phyloP scores from a whole-genome alignment of 78 protist species.

The slime mould (Dictyostelium discoideum) region DNA sequence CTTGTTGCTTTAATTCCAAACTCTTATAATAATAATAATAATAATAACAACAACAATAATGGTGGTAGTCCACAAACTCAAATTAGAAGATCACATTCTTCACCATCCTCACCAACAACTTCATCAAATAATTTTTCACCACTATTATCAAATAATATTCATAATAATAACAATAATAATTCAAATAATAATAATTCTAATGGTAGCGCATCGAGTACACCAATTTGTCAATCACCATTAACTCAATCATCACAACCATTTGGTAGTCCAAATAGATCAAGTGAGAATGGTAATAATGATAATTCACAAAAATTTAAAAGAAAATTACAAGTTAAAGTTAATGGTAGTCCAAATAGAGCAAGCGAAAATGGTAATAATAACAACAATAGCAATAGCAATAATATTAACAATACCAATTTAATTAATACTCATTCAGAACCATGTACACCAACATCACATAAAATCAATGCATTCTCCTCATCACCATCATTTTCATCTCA shows the following conservation, averaged over 20 bases:
- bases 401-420: neutral
- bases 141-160: neutral
- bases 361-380: neutral
- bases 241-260: neutral
- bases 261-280: neutral
- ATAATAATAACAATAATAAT: neutral
- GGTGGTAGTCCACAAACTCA: neutral
- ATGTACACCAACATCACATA: slow-evolving; percentile 37
- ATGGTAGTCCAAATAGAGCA: neutral
- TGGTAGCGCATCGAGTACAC: neutral
- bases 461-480: neutral
- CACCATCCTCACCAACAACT: slow-evolving; percentile 30
- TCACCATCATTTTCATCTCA: slow-evolving; percentile 30
- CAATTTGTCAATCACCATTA: slow-evolving; percentile 36
- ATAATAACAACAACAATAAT: too few species aligned
- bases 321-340: slow-evolving; percentile 25
- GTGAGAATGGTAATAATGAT: neutral
- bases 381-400: too few species aligned
- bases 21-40: neutral
- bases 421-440: neutral
- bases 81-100: slow-evolving; percentile 9
- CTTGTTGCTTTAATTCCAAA: slow-evolving; percentile 7
- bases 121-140: slow-evolving; percentile 28
- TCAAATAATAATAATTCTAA: neutral
- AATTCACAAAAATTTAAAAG: neutral